These are phyloP conservation scores for Coccomyxa sp. DNA, from an alignment of 139 green algal species.

Conservation along the genomic window DNA sequence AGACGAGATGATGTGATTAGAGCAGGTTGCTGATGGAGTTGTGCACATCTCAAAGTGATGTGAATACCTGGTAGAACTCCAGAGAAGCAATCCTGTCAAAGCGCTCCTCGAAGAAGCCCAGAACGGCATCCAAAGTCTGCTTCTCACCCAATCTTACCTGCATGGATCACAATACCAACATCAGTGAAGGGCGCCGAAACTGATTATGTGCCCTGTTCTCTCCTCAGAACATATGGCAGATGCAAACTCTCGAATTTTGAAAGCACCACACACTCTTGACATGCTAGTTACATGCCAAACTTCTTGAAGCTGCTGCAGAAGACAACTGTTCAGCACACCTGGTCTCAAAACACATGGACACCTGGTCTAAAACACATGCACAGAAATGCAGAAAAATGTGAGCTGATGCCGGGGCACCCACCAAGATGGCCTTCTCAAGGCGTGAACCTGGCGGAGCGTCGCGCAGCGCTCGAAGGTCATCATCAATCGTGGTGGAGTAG, in stretches of 20 bases:
- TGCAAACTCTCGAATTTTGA: not conserved
- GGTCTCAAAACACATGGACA: no score
- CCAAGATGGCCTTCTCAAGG: not conserved
- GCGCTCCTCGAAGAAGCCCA: conserved; percentile 69
- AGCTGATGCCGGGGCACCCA: not conserved
- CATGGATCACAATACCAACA: not conserved
- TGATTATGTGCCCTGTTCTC: no score
- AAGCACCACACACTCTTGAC: not conserved
- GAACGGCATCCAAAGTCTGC: conserved; percentile 60
- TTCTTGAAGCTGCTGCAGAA: no score
- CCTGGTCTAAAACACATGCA: no score
- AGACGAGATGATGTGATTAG: not conserved
- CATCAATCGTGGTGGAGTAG: not conserved
- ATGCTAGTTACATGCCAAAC: no score
- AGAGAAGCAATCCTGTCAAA: conserved; percentile 55
- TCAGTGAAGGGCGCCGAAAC: not conserved
- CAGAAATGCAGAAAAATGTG: no score
- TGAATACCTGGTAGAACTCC: conserved; percentile 67
- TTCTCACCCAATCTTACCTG: conserved; percentile 75
- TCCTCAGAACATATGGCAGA: not conserved
- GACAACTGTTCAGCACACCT: no score
- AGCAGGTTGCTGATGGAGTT: not conserved
- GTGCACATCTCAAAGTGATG: not conserved
- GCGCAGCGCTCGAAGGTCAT: not conserved
- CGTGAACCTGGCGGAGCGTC: not conserved